Conservation (phyloP, 2,329 filamentous ascomycete genomes). For the Fusarium ambrosium region DNA sequence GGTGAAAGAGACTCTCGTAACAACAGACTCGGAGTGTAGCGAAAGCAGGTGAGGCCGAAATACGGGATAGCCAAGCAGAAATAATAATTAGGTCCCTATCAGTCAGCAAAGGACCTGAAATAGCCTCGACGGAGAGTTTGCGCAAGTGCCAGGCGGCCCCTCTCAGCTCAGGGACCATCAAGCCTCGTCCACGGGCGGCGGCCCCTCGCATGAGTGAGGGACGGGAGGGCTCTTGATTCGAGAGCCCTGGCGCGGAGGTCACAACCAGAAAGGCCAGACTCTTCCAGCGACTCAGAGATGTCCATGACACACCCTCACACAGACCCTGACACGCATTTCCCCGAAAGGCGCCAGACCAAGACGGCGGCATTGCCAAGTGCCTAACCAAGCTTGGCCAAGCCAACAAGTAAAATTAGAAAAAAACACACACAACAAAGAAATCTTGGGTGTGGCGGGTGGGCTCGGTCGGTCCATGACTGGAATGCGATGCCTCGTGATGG, state of each 20-base stretch:
- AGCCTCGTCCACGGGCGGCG: slow-evolving; percentile 17
- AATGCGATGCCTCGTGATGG: slow-evolving; percentile 31
- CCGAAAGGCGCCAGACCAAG: not conserved
- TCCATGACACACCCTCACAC: not conserved
- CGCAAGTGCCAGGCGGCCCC: not conserved
- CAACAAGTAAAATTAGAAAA: slow-evolving; percentile 41
- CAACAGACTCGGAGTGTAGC: not conserved
- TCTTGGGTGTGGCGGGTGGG: slow-evolving; percentile 12
- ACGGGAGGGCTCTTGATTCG: slow-evolving; percentile 35
- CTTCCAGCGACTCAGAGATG: not conserved
- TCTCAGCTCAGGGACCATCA: slow-evolving; percentile 20
- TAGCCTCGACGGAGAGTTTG: not conserved
- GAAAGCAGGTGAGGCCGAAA: slow-evolving; percentile 5
- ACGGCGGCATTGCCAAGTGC: slow-evolving; percentile 13
- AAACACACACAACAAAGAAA: not conserved
- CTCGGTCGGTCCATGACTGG: slow-evolving; percentile 5
- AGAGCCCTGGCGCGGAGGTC: not conserved
- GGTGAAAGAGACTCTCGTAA: not conserved
- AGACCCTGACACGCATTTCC: slow-evolving; percentile 11
- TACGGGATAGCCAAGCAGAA: not conserved
- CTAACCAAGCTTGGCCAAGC: slow-evolving; percentile 35
- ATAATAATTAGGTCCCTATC: not conserved
- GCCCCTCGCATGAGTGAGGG: slow-evolving; percentile 31
- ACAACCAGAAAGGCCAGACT: not conserved
- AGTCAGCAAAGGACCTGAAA: slow-evolving; percentile 1